Percentiles rank a stretch among this genome's conserved stretches.
These are phyloP conservation scores for Irpex rosettiformis DNA, from an alignment of 1,284 basidiomycete genomes.

Conservation along the genomic window DNA sequence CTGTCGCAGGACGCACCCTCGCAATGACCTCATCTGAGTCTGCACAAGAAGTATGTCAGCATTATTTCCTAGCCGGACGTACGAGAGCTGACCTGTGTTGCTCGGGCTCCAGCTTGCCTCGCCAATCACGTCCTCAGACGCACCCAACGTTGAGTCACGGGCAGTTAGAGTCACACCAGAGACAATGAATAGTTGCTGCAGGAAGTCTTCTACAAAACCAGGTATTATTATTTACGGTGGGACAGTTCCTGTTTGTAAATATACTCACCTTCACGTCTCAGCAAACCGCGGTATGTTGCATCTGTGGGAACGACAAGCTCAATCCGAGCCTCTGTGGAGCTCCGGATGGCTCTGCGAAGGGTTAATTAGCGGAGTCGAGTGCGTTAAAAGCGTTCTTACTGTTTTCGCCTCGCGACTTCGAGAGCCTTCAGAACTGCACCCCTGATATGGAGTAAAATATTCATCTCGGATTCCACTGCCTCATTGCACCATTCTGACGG, in stretches of 20 bases:
- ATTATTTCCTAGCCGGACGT: no score
- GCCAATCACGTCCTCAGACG: neutral
- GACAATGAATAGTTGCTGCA: slow-evolving; percentile 77
- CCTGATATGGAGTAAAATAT: slow-evolving; percentile 51
- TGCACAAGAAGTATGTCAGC: neutral
- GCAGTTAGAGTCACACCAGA: slow-evolving; percentile 54
- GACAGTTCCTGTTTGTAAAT: no score
- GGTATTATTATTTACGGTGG: no score
- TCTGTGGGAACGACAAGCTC: slow-evolving; percentile 31
- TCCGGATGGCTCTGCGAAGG: slow-evolving; percentile 58
- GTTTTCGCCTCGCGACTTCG: slow-evolving; percentile 68
- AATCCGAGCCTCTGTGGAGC: slow-evolving; percentile 67
- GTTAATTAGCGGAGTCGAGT: no score
- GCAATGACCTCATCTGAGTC: neutral
- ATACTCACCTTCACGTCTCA: slow-evolving; percentile 51
- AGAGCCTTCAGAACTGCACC: slow-evolving; percentile 55
- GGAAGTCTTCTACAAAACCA: slow-evolving; percentile 48
- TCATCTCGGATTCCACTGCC: slow-evolving; percentile 56
- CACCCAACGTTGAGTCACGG: neutral
- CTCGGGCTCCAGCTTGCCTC: neutral
- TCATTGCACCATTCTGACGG: slow-evolving; percentile 51
- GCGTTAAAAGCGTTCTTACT: no score
- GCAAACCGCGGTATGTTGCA: slow-evolving; percentile 55
- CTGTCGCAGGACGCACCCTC: slow-evolving; percentile 49
- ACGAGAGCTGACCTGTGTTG: neutral